A percentile compares a stretch with the other conserved stretches of the same genome.
phyloP scores from a whole-genome alignment of 768 basidiomycete species.

The Trametes elegans region DNA sequence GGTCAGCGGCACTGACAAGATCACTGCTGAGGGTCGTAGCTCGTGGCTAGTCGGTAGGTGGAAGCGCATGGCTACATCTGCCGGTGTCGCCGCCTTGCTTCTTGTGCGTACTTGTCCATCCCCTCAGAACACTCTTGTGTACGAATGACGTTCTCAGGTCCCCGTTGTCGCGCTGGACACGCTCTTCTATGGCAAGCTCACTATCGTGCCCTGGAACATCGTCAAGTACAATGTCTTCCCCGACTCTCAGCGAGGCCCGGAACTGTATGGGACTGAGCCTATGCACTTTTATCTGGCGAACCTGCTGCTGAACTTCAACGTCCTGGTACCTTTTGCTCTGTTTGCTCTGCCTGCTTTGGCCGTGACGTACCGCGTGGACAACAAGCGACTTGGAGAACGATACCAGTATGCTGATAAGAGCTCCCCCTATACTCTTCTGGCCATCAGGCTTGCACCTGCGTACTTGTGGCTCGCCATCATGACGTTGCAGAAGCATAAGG shows the following conservation, averaged over 20 bases:
- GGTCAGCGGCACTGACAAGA: conserved; percentile 65
- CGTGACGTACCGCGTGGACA: conserved; percentile 73
- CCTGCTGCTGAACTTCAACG: conserved; percentile 92
- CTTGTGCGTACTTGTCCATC: conserved; percentile 45
- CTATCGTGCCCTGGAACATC: conserved; percentile 91
- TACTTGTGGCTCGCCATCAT: conserved; percentile 90
- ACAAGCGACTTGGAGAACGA: conserved; percentile 64
- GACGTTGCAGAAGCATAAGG: conserved; percentile 86
- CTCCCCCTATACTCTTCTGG: conserved; percentile 77
- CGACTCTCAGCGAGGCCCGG: conserved; percentile 74
- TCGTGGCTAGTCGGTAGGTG: conserved; percentile 65
- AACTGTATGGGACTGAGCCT: conserved; percentile 90
- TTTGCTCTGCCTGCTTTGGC: conserved; percentile 74
- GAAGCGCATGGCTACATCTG: conserved; percentile 53
- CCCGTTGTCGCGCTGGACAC: conserved; percentile 85
- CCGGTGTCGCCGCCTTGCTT: conserved; percentile 54
- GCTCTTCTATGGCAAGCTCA: conserved; percentile 76
- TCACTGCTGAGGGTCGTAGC: conserved; percentile 40
- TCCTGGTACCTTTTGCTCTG: conserved; percentile 77
- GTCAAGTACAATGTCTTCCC: conserved; percentile 92
- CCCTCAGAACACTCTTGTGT: not conserved
- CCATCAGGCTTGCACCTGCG: conserved; percentile 77
- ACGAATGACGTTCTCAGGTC: conserved; percentile 46
- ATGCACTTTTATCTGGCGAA: conserved; percentile 86
- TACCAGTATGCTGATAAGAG: conserved; percentile 55